Evolutionary conservation across 2,329 filamentous ascomycete species (phyloP), one percentile per base, ranked within the genome.

Genomic region (Trichoderma atrobrunneum): DNA sequence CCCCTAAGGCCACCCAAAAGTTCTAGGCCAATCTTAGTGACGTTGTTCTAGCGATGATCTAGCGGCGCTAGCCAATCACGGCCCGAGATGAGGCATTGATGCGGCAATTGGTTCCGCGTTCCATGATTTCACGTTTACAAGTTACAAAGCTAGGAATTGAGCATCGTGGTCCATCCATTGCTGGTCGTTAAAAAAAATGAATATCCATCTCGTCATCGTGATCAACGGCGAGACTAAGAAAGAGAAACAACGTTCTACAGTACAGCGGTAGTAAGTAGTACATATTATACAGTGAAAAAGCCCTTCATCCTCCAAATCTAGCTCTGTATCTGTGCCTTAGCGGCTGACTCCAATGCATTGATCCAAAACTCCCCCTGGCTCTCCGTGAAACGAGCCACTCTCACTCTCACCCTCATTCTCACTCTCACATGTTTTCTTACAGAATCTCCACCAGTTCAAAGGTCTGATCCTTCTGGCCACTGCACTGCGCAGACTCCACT

Each of bases 401-500:
- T 24, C 8, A 30, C 67, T 39, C 36, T 39, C 16, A 39, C 36
- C 16, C 65, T 60, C 28, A 61, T 18, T 7, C 39, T 32, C 36
- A 32, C 26, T 7, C 43, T 24, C 8, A 24, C 59, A 64, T 71
- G 34, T 30, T 24, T 54, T 54, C 70, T 67, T 64, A 73, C 56
- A 73, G 32, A 32, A 72, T 54, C 34, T 73, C 63, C 60, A 74
- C 74, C 57, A 76, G 64, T 59, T 76, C 73, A 65, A 75, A 76
- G 12, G 30, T 43, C 56, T 76, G 73, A n/a, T 71, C 63, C 21
- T 71, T 73, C 34, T 78, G 76, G 26, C 76, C 74, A 24, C 75
- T 73, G 67, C 81, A 82, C 5, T 77, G 74, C 7, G 77, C 76
- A 16, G 80, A 73, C 34, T 74, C 75, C 28, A 76, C 39, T 10